Evolutionary conservation across 2,329 filamentous ascomycete species (phyloP), one percentile per base, ranked within the genome.

Genomic region (Cladosporium sp.): DNA sequence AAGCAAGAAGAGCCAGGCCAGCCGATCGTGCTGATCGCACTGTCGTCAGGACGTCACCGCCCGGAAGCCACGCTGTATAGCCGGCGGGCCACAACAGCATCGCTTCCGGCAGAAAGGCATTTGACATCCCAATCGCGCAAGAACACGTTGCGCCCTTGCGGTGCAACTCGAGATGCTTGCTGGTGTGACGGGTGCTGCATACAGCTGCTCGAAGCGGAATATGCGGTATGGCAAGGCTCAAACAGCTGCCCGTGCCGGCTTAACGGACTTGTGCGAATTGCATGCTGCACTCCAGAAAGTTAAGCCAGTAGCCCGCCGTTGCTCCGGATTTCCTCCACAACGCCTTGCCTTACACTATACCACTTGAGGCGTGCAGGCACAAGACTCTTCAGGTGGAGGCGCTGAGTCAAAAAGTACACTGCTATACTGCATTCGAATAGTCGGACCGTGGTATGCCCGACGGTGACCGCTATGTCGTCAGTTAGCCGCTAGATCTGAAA

Each of bases 21-120:
- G 54, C 42, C 43, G 54, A 56, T 56, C 54, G 28, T 45, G 54
- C 42, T 56, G 54, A 56, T 56, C 54, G 42, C 42, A 14, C 30
- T 39, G 54, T 56, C 42, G 42, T 39, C 30, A 45, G 20, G 36
- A 56, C 54, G 54, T 56, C 54, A 56, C 54, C 14, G 17, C 47
- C 51, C 34, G 37, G 40, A 39, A 56, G 54, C 39, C 52, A 55
- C 52, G 52, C 52, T 49, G 54, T 39, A 40, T 14, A 37, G 19
- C 54, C 54, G 42, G 30, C 30, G 22, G 15, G 9, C 22, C 38
- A 43, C 49, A 37, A 22, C 45, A 51, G 47, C 20, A 25, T 37
- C 37, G 37, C 37, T 51, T 22, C 45, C 45, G 39, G 42, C 20
- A 34, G 36, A 14, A 42, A 34, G 42, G 45, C 20, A 20, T 19